phyloP scores from a whole-genome alignment of 352 stramenopile genomes.

The Phytophthora pluvialis region DNA sequence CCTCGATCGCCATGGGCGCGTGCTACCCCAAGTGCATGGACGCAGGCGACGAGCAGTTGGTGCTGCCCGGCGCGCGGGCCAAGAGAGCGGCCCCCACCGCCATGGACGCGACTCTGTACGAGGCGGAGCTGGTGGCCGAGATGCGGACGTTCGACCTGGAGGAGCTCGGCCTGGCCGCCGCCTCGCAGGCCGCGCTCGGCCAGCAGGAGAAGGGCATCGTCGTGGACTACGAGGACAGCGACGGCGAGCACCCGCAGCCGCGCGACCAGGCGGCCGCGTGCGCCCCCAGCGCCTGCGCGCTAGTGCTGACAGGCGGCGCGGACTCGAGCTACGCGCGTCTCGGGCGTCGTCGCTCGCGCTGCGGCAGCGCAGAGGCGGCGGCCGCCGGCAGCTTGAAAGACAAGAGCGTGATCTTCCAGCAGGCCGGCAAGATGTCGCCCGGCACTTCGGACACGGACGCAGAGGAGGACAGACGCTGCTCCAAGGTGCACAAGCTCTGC shows the following conservation, averaged over 20 bases:
- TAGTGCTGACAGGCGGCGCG: slow-evolving; percentile 28
- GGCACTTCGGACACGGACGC: slow-evolving; percentile 28
- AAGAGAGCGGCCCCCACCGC: not conserved
- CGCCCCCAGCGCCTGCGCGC: slow-evolving; percentile 48
- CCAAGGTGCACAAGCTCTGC: slow-evolving; percentile 69
- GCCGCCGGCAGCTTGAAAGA: slow-evolving; percentile 22
- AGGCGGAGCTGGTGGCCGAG: slow-evolving; percentile 11
- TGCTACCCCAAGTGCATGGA: slow-evolving; percentile 62
- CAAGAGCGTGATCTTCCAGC: slow-evolving; percentile 44
- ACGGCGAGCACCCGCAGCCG: slow-evolving; percentile 21
- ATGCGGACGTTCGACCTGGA: slow-evolving; percentile 56
- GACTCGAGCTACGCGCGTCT: slow-evolving; percentile 12
- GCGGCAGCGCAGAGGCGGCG: slow-evolving; percentile 20
- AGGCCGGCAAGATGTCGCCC: slow-evolving; percentile 22
- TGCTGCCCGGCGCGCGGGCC: slow-evolving; percentile 3
- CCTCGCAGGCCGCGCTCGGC: not conserved
- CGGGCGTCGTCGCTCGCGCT: slow-evolving; percentile 39
- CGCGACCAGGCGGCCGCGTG: slow-evolving; percentile 37
- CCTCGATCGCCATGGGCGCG: slow-evolving; percentile 34
- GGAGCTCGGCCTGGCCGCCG: slow-evolving; percentile 41
- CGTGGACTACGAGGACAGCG: slow-evolving; percentile 64
- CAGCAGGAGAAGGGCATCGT: slow-evolving; percentile 47
- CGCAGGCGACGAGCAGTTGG: slow-evolving; percentile 16
- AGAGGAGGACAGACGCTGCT: slow-evolving; percentile 53
- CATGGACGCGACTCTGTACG: slow-evolving; percentile 10